Conservation (phyloP, 208 protist genomes). For the Crithidia thermophila region DNA sequence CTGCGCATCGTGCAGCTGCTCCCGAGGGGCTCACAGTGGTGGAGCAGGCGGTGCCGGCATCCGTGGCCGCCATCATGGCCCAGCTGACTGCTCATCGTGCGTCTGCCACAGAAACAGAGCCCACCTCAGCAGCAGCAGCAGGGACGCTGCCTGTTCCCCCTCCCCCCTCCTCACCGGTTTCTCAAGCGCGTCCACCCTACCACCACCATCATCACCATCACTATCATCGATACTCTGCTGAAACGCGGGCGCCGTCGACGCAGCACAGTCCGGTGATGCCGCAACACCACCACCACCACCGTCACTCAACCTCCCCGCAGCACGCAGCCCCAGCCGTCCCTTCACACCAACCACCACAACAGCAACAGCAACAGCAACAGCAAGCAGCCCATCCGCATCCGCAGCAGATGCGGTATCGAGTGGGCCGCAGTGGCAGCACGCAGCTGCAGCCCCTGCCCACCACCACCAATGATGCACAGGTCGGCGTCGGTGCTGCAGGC, state of each 20-base stretch:
- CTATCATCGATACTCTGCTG: background rate
- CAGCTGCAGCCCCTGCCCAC: constrained; percentile 21
- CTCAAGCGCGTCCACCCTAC: constrained; percentile 4
- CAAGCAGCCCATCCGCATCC: no score
- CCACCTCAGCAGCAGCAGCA: background rate
- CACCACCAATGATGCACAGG: background rate
- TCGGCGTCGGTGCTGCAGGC: background rate
- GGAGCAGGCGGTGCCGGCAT: constrained; percentile 19
- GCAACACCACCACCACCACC: constrained; percentile 9
- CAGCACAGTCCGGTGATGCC: constrained; percentile 7
- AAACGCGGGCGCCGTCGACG: constrained; percentile 2
- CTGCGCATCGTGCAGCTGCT: background rate
- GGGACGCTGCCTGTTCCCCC: background rate
- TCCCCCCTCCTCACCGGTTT: background rate
- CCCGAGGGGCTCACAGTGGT: constrained; percentile 2
- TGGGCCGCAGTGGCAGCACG: constrained; percentile 31
- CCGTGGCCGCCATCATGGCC: constrained; percentile 22
- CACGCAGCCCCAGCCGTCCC: background rate
- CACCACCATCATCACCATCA: constrained; percentile 6
- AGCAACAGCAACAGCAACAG: background rate
- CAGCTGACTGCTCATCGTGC: constrained; percentile 1
- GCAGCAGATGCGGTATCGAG: constrained; percentile 31
- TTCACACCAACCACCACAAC: background rate
- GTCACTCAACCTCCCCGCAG: constrained; percentile 5
- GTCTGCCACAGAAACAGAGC: background rate